phyloP scores from a whole-genome alignment of 2,329 filamentous ascomycete genomes.

The Hypoxylon sp. region DNA sequence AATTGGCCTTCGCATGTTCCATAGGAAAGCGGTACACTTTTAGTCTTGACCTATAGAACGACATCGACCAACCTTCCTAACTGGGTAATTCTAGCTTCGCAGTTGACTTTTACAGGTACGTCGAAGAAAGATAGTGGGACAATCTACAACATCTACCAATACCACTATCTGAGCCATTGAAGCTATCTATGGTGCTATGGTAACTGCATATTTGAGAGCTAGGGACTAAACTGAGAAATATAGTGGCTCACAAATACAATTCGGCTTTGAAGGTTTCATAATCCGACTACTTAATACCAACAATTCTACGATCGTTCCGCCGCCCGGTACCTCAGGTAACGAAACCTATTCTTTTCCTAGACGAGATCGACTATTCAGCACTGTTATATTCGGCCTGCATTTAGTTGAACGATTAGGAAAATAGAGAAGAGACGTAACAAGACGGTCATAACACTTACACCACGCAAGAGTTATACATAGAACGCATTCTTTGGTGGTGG shows the following conservation, averaged over 20 bases:
- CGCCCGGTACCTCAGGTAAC: conserved; percentile 11
- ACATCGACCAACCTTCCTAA: conserved; percentile 26
- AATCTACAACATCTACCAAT: conserved; percentile 2
- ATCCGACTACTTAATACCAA: conserved; percentile 23
- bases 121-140: conserved; percentile 10
- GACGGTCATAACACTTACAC: conserved; percentile 26
- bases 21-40: conserved; percentile 41
- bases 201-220: conserved; percentile 6
- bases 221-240: conserved; percentile 4
- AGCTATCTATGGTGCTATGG: neutral
- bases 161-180: neutral
- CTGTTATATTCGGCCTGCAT: conserved; percentile 22
- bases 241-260: conserved; percentile 24
- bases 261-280: conserved; percentile 21
- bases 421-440: conserved; percentile 25
- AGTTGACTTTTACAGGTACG: conserved; percentile 28
- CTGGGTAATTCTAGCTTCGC: conserved; percentile 30
- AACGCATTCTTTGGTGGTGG: conserved; percentile 50
- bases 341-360: conserved; percentile 17
- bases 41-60: conserved; percentile 8
- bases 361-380: conserved; percentile 29
- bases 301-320: neutral
- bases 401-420: conserved; percentile 26
- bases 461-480: conserved; percentile 34
- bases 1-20: conserved; percentile 41